These are phyloP conservation scores for Salix viminalis DNA, from an alignment of 345 rosid genomes.

Conservation along the genomic window DNA sequence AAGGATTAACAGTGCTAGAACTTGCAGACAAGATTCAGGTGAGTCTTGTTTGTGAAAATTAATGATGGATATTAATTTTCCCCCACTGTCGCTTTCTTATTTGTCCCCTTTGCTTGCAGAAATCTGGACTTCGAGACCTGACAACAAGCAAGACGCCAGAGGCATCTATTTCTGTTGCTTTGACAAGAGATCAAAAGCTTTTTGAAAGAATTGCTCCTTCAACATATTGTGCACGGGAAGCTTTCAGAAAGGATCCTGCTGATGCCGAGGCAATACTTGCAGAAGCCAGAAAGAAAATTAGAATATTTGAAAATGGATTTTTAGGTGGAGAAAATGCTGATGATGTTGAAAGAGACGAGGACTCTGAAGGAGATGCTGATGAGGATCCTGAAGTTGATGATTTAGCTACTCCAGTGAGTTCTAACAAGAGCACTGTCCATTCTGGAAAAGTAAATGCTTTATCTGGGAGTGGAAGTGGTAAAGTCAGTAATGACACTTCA, in stretches of 20 bases:
- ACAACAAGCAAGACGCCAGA: slow-evolving; percentile 98
- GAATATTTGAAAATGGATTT: slow-evolving; percentile 86
- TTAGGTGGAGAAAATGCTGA: slow-evolving; percentile 77
- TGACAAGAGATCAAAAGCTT: slow-evolving; percentile 98
- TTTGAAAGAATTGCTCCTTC: slow-evolving; percentile 99
- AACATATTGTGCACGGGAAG: slow-evolving; percentile 85
- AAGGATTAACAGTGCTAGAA: slow-evolving; percentile 84
- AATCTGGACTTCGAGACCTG: slow-evolving; percentile 97
- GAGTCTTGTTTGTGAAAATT: slow-evolving; percentile 15
- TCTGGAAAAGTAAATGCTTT: slow-evolving; percentile 38
- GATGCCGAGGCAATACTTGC: slow-evolving; percentile 89
- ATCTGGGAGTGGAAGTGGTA: slow-evolving; percentile 43
- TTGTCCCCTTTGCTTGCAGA: slow-evolving; percentile 35
- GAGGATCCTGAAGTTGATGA: slow-evolving; percentile 98
- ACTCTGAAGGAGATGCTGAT: slow-evolving; percentile 79
- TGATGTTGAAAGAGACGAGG: slow-evolving; percentile 85
- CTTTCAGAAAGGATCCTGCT: slow-evolving; percentile 90
- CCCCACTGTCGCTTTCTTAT: neutral
- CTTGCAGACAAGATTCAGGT: slow-evolving; percentile 99
- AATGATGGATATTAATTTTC: neutral
- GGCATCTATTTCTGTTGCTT: slow-evolving; percentile 98
- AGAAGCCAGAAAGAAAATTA: slow-evolving; percentile 86
- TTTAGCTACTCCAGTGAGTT: slow-evolving; percentile 45
- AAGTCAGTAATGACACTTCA: slow-evolving; percentile 28
- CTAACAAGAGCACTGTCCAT: slow-evolving; percentile 41